These are phyloP conservation scores for Trichosporon ovoides DNA, from an alignment of 1,284 basidiomycete genomes.

Conservation along the genomic window DNA sequence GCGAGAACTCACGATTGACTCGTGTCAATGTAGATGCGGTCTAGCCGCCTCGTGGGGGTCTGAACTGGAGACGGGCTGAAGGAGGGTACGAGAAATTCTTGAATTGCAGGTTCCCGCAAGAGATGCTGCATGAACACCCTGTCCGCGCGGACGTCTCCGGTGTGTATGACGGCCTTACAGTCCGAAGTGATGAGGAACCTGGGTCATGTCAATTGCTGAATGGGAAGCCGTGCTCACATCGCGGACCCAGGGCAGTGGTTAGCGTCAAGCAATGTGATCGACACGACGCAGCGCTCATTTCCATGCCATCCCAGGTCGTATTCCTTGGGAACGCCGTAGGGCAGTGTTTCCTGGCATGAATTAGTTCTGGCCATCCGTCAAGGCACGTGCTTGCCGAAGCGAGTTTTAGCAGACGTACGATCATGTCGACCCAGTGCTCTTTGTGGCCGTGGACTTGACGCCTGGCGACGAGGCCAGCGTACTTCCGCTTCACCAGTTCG, in stretches of 20 bases:
- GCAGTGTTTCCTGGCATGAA: slow-evolving; percentile 26
- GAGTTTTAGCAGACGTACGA: slow-evolving; percentile 22
- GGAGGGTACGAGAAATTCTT: slow-evolving; percentile 58
- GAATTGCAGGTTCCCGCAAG: slow-evolving; percentile 61
- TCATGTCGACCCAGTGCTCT: slow-evolving; percentile 34
- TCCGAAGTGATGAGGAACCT: slow-evolving; percentile 83
- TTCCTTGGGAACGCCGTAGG: slow-evolving; percentile 53
- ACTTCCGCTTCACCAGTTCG: slow-evolving; percentile 57
- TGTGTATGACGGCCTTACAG: slow-evolving; percentile 72
- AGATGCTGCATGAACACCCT: slow-evolving; percentile 66
- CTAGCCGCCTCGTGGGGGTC: slow-evolving; percentile 47
- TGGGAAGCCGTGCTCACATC: slow-evolving; percentile 59
- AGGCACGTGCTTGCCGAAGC: not conserved
- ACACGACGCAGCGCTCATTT: slow-evolving; percentile 53
- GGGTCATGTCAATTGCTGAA: not conserved
- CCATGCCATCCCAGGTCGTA: slow-evolving; percentile 55
- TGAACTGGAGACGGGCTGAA: not conserved
- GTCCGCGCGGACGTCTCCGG: slow-evolving; percentile 87
- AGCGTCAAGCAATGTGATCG: slow-evolving; percentile 76
- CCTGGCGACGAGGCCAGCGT: not conserved
- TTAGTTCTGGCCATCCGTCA: not conserved
- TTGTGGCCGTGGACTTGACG: slow-evolving; percentile 10
- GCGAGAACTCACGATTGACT: slow-evolving; percentile 37
- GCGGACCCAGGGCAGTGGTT: slow-evolving; percentile 92
- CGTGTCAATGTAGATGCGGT: slow-evolving; percentile 84